phyloP scores from a whole-genome alignment of 2,329 filamentous ascomycete species.

The Trichoderma aggressivum region DNA sequence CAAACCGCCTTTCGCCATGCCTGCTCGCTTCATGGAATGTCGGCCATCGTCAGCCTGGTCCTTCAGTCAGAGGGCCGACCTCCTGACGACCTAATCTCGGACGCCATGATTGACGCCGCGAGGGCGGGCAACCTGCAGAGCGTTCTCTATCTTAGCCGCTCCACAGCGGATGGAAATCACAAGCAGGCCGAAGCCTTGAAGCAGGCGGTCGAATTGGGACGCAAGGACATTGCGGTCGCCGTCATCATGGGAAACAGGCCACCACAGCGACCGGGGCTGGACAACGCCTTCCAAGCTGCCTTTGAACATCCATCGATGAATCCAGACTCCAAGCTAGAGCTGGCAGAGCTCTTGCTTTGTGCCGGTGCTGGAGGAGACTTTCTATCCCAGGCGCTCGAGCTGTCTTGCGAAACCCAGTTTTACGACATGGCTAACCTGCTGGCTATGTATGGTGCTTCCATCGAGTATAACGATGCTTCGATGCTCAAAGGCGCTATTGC shows the following conservation, averaged over 20 bases:
- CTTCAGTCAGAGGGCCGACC: slow-evolving; percentile 50
- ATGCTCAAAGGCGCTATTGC: slow-evolving; percentile 48
- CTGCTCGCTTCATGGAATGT: slow-evolving; percentile 44
- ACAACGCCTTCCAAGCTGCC: slow-evolving; percentile 49
- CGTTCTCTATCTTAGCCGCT: slow-evolving; percentile 49
- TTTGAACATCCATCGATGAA: slow-evolving; percentile 45
- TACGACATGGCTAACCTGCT: slow-evolving; percentile 55
- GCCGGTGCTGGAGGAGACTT: slow-evolving; percentile 54
- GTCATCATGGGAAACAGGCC: slow-evolving; percentile 52
- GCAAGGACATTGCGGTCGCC: slow-evolving; percentile 53
- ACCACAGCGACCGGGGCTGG: slow-evolving; percentile 46
- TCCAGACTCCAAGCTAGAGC: slow-evolving; percentile 47
- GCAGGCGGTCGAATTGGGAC: slow-evolving; percentile 45
- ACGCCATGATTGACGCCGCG: slow-evolving; percentile 51
- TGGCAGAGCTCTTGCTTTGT: slow-evolving; percentile 56
- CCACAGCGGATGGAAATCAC: slow-evolving; percentile 51
- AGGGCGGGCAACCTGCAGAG: slow-evolving; percentile 48
- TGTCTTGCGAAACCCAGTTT: slow-evolving; percentile 48
- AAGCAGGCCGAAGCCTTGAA: slow-evolving; percentile 52
- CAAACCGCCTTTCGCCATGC: slow-evolving; percentile 53
- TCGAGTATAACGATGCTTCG: slow-evolving; percentile 51
- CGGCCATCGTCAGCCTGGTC: slow-evolving; percentile 46
- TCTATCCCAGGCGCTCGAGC: slow-evolving; percentile 46
- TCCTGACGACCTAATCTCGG: slow-evolving; percentile 41
- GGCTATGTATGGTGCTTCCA: slow-evolving; percentile 50